Evolutionary conservation across 257 asterid species (phyloP), one percentile per base, ranked within the genome.

Genomic region (Haberlea rhodopensis): DNA sequence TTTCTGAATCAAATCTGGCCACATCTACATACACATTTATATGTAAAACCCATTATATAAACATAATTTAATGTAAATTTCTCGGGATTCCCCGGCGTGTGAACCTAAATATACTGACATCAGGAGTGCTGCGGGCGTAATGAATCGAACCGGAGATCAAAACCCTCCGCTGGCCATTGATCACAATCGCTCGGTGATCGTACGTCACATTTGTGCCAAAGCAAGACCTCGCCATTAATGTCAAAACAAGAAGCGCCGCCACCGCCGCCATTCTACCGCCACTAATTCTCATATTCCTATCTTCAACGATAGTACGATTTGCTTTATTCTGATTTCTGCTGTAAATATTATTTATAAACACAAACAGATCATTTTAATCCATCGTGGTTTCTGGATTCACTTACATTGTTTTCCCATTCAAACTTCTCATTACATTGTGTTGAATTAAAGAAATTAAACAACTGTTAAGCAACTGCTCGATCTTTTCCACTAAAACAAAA

Each of bases 1-100:
- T 69, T 87, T 87, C 68, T 85, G 88, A 59, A 90, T 84, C 73
- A 90, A 80, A 65, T 85, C 95, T 15, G 95, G 94, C 97, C 97
- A 90, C 97, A 90, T 90, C 97, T 90, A 75, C 57, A 60, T 9
- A 26, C 46, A 63, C 22, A 53, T 13, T 21, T 10, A 25, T 5
- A 70, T 22, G 60, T 6, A 61, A 4, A 51, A n/a, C 37, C 26
- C 45, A 6, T n/a, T 25, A 24, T 11, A 40, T 13, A 58, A 18
- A 19, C 21, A 5, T 2, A 9, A 22, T 37, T 37, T 37, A 2
- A 37, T 0, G 46, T 37, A 40, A 37, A 10, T 21, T 19, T 16
- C 20, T 18, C 3, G 21, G 21, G 53, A 48, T 23, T 46, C 24
- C 15, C 4, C 18, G 8, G 10, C 19, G 52, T 34, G 49, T 24